phyloP scores from a whole-genome alignment of 202 grass and related monocot genomes.

The Alloteropsis angusta region DNA sequence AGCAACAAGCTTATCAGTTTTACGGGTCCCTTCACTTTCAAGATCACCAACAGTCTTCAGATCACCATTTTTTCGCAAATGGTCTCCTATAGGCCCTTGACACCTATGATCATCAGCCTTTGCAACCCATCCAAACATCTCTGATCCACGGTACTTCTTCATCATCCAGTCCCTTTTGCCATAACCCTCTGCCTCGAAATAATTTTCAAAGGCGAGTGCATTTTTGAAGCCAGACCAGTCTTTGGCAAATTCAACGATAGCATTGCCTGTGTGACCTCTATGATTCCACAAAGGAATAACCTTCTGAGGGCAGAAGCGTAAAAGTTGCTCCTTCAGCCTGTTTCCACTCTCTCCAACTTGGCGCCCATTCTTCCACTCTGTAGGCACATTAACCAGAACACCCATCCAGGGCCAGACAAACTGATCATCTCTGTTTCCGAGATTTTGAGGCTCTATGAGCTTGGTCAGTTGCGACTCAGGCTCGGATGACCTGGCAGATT shows the following conservation, averaged over 20 bases:
- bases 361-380: constrained; percentile 25
- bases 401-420: constrained; percentile 76
- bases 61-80: constrained; percentile 26
- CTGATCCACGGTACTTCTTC: neutral
- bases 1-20: constrained; percentile 35
- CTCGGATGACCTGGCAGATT: neutral
- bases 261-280: constrained; percentile 34
- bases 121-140: constrained; percentile 32
- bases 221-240: constrained; percentile 26
- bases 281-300: constrained; percentile 33
- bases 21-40: constrained; percentile 23
- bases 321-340: constrained; percentile 26
- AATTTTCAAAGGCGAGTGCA: constrained; percentile 24
- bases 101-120: constrained; percentile 24
- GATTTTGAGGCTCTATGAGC: neutral
- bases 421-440: constrained; percentile 42
- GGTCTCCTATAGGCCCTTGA: constrained; percentile 5
- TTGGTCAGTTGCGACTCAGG: neutral
- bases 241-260: constrained; percentile 34
- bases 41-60: constrained; percentile 30
- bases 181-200: constrained; percentile 33
- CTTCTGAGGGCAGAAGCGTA: constrained; percentile 25
- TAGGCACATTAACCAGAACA: constrained; percentile 45
- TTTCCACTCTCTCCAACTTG: constrained; percentile 25
- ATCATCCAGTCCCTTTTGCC: constrained; percentile 29